Evolutionary conservation across 2,329 filamentous ascomycete genomes (phyloP), one percentile per base, ranked within the genome.

Genomic region (Pyrenophora teres): DNA sequence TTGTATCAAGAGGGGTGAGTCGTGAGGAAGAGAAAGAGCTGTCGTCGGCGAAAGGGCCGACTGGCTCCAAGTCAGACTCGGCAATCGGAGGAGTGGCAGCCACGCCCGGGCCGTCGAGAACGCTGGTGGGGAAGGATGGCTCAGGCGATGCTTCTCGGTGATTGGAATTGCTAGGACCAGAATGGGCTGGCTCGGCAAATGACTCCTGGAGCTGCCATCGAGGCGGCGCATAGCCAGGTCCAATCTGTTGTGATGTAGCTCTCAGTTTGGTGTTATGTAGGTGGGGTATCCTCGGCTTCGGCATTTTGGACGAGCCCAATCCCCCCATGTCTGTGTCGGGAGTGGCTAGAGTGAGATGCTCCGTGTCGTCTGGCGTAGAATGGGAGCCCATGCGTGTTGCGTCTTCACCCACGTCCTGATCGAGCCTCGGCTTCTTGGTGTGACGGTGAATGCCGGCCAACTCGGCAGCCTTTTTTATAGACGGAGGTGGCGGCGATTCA

Each of bases 1-100:
- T 82, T 40, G 86, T 88, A 65, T 92, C 87, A 42, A 92, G 80
- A 40, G 76, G 76, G 31, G 77, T 77, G 9, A 81, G 77, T 46
- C 78, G 68, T 30, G 54, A 40, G 36, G 60, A 19, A 15, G 61
- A 47, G 19, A 61, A 63, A 3, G 60, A 54, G 5, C 41, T 40
- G 25, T 60, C 43, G 42, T 62, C 39, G 21, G 64, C 54, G 77
- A 77, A 55, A 77, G 81, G 45, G 79, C 75, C 59, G 77, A 77
- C 65, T 74, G 83, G 81, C 57, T 88, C 87, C 9, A 84, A 74
- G 54, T 92, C 88, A 18, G 85, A 83, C 57, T 92, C 89, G 7
- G 84, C 87, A 59, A 91, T 85, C 6, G 89, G 89, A 25, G 89
- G 89, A 8, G 89, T 91, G 44, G 89, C 87, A 63, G 88, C 87